Conservation (phyloP, 2,329 filamentous ascomycete species). For the Fusarium heterosporum region DNA sequence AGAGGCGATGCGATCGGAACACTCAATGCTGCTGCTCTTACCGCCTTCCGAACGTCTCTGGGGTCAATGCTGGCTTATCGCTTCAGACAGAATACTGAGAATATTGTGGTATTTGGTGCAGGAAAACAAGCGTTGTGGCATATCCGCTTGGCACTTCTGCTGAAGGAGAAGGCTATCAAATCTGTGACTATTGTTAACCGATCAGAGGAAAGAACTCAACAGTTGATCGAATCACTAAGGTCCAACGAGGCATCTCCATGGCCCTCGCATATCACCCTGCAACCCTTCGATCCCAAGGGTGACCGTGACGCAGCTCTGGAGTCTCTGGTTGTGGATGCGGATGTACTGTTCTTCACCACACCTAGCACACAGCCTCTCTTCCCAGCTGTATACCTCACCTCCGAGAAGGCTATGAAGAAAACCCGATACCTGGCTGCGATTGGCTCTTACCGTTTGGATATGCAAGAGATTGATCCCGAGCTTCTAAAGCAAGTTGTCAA, state of each 20-base stretch:
- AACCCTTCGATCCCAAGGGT: conserved; percentile 17
- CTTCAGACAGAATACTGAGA: conserved; percentile 48
- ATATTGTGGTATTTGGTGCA: conserved; percentile 75
- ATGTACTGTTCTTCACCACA: conserved; percentile 51
- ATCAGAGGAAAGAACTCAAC: conserved; percentile 38
- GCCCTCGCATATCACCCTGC: conserved; percentile 34
- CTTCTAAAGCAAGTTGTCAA: conserved; percentile 42
- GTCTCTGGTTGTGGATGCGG: conserved; percentile 34
- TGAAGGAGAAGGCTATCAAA: conserved; percentile 51
- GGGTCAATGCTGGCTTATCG: conserved; percentile 70
- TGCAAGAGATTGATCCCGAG: conserved; percentile 50
- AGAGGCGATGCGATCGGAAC: conserved; percentile 69
- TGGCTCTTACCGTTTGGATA: conserved; percentile 50
- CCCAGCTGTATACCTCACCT: conserved; percentile 38
- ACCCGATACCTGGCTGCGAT: conserved; percentile 48
- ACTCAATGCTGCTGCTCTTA: conserved; percentile 75
- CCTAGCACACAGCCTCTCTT: conserved; percentile 49
- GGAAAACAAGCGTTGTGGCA: conserved; percentile 81
- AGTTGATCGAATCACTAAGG: conserved; percentile 38
- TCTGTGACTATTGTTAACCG: conserved; percentile 52
- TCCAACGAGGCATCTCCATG: conserved; percentile 14
- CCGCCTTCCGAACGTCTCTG: conserved; percentile 75
- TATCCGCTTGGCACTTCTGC: conserved; percentile 71
- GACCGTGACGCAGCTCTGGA: conserved; percentile 34
- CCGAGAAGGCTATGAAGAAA: conserved; percentile 39